A percentile compares a stretch with the other conserved stretches of the same genome.
These are phyloP conservation scores for Yamadazyma buinensis DNA, from an alignment of 1,139 yeast species.

Conservation along the genomic window DNA sequence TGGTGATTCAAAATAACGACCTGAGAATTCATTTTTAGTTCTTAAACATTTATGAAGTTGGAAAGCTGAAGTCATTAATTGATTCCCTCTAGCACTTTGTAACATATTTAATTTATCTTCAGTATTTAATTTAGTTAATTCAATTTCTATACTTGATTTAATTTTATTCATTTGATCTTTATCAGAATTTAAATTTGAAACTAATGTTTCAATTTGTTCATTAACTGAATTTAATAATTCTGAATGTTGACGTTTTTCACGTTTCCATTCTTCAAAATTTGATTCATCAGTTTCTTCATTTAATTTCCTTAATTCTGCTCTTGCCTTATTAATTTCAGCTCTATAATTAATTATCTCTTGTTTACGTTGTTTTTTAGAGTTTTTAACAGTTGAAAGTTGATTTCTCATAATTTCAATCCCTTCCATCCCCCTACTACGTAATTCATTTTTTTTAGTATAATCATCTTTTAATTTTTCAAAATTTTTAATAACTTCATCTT, in stretches of 20 bases:
- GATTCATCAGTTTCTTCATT: constrained; percentile 1
- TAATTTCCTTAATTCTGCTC: constrained; percentile 1
- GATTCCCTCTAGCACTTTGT: constrained; percentile 21
- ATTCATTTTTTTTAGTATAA: neutral
- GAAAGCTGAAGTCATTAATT: constrained; percentile 27
- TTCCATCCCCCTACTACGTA: neutral
- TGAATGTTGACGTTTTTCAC: neutral
- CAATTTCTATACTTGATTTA: constrained; percentile 18
- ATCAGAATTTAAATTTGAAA: constrained; percentile 2
- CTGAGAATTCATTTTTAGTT: constrained; percentile 26
- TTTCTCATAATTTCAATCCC: neutral
- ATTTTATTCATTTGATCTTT: constrained; percentile 16
- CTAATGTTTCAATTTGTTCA: constrained; percentile 14
- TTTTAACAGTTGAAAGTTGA: constrained; percentile 1
- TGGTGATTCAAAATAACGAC: constrained; percentile 69
- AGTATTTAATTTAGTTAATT: constrained; percentile 33
- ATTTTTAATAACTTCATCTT: neutral
- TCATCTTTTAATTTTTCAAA: neutral
- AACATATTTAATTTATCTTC: constrained; percentile 51
- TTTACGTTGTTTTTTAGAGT: constrained; percentile 2
- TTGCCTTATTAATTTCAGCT: constrained; percentile 5
- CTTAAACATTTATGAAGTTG: constrained; percentile 31
- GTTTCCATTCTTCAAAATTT: constrained; percentile 2
- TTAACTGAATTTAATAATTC: constrained; percentile 12
- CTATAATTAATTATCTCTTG: constrained; percentile 9